Evolutionary conservation across 192 early-diverging fungal species (phyloP).

Genomic region (Mortierella hygrophila): DNA sequence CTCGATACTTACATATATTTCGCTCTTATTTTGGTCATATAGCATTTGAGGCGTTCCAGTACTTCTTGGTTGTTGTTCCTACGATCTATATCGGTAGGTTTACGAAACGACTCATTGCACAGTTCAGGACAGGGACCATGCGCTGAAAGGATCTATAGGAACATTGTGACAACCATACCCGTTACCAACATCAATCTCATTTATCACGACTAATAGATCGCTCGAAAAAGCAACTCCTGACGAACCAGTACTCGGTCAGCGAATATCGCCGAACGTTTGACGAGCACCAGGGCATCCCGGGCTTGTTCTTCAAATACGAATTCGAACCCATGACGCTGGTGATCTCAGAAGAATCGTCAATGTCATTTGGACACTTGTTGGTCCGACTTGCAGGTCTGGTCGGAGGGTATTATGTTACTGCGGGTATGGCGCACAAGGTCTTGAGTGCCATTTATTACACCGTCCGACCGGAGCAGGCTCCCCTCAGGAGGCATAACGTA

Average conservation of each 20-base stretch:
- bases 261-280: slow-evolving; percentile 69
- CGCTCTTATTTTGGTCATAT: neutral
- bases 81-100: slow-evolving; percentile 35
- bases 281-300: slow-evolving; percentile 52
- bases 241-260: slow-evolving; percentile 96
- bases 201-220: slow-evolving; percentile 68
- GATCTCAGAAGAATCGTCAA: slow-evolving; percentile 72
- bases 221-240: slow-evolving; percentile 67
- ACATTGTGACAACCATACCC: neutral
- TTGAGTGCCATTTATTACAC: slow-evolving; percentile 36
- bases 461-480: slow-evolving; percentile 27
- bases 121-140: neutral
- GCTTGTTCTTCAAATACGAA: slow-evolving; percentile 93
- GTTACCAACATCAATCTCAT: neutral
- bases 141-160: neutral
- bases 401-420: slow-evolving; percentile 84
- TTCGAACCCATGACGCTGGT: slow-evolving; percentile 91
- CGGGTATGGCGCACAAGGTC: slow-evolving; percentile 68
- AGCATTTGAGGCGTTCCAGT: slow-evolving; percentile 86
- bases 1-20: neutral
- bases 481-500: slow-evolving; percentile 43
- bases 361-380: slow-evolving; percentile 77
- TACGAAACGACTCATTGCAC: neutral
- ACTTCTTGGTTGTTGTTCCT: slow-evolving; percentile 87
- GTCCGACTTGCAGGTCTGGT: slow-evolving; percentile 89